Evolutionary conservation across 176 grass and related monocot genomes (phyloP), one percentile per base, ranked within the genome.

Genomic region (Chloris gayana): DNA sequence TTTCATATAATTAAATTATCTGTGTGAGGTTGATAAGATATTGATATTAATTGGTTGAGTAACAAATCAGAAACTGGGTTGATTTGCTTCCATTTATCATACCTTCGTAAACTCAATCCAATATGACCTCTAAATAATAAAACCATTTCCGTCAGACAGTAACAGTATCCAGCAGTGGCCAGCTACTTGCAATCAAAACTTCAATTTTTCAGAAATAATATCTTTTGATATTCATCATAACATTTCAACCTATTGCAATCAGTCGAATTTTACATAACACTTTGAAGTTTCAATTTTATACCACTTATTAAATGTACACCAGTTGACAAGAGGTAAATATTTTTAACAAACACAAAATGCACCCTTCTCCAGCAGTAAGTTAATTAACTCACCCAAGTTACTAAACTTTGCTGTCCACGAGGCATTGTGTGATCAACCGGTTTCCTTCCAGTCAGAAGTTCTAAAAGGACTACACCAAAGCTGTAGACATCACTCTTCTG

Each of bases 391-490:
- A 89, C 88, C 88, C 88, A 89, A 68, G 88, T 89, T 59, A 89
- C 88, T 82, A 89, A 73, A 73, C 88, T 89, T 78, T 89, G 88
- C 26, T 89, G 88, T 32, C 88, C 88, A 19, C 83, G 88, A 68
- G 88, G 88, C 88, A 89, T 89, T 68, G 88, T 89, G 60, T 89
- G 87, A 82, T 89, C 88, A 1, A 89, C 88, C 0, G 88, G 88
- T 86, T 89, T 89, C 73, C 88, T 89, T 73, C 88, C 88, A 77
- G 88, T 89, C 49, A 89, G 74, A 77, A 89, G 88, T 85, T 89
- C 88, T 26, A 89, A 76, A 78, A 89, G 88, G 47, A 89, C 88
- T 13, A 89, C 87, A 25, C 88, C 88, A 72, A 86, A 89, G 60
- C 88, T 89, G 49, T 89, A 89, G 49, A 89, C 88, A 53, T 89